phyloP scores from a whole-genome alignment of 1,139 yeast species.

The Wickerhamomyces sp. region DNA sequence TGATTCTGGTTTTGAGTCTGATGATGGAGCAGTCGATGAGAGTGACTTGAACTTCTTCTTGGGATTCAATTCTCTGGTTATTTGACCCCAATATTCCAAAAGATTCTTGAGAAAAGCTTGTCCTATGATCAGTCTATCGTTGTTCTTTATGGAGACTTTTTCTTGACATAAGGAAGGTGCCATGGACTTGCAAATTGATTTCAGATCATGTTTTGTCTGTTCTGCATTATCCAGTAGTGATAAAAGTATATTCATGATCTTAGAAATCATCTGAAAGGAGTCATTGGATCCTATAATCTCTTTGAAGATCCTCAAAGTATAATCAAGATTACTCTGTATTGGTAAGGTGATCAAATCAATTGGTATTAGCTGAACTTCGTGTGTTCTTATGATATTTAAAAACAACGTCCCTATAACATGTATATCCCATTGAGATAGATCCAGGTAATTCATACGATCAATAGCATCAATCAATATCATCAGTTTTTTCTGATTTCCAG shows the following conservation, averaged over 20 bases:
- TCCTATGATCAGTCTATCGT: slow-evolving; percentile 44
- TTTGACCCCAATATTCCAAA: slow-evolving; percentile 39
- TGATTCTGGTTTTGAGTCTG: too few species aligned
- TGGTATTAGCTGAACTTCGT: slow-evolving; percentile 43
- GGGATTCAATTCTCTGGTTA: slow-evolving; percentile 2
- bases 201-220: slow-evolving; percentile 41
- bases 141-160: slow-evolving; percentile 38
- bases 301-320: slow-evolving; percentile 34
- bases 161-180: slow-evolving; percentile 51
- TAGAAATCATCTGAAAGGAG: slow-evolving; percentile 30
- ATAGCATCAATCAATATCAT: slow-evolving; percentile 49
- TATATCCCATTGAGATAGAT: slow-evolving; percentile 58
- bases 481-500: slow-evolving; percentile 50
- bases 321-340: slow-evolving; percentile 38
- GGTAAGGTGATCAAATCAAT: slow-evolving; percentile 41
- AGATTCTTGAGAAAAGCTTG: slow-evolving; percentile 46
- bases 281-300: slow-evolving; percentile 28
- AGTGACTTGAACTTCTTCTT: background rate
- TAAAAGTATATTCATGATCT: slow-evolving; percentile 38
- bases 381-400: slow-evolving; percentile 41
- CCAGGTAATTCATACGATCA: slow-evolving; percentile 48
- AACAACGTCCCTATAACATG: slow-evolving; percentile 53
- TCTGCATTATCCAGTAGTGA: slow-evolving; percentile 30
- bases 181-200: slow-evolving; percentile 43
- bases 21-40: background rate